phyloP scores from a whole-genome alignment of 2,329 filamentous ascomycete species.

The Trichoderma brevicompactum region DNA sequence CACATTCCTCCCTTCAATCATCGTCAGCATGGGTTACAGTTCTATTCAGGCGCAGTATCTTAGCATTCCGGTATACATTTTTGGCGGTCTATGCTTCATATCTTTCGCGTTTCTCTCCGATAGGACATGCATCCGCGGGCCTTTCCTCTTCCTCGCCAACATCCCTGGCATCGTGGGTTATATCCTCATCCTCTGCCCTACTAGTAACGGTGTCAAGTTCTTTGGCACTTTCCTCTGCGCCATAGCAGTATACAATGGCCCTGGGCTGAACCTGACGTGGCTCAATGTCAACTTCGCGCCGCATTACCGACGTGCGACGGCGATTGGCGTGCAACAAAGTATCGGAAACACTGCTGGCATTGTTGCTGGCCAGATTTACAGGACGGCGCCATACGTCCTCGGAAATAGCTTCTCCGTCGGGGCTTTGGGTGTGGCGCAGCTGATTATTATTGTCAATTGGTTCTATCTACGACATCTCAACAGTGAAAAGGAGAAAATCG shows the following conservation, averaged over 20 bases:
- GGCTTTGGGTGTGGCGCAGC: constrained; percentile 38
- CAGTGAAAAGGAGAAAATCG: constrained; percentile 44
- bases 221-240: constrained; percentile 55
- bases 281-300: constrained; percentile 51
- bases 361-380: constrained; percentile 47
- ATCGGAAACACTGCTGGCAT: constrained; percentile 53
- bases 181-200: constrained; percentile 52
- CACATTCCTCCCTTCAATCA: constrained; percentile 61
- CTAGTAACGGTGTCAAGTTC: constrained; percentile 54
- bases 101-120: constrained; percentile 53
- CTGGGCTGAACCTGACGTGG: constrained; percentile 54
- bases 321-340: constrained; percentile 51
- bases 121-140: constrained; percentile 41
- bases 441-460: constrained; percentile 46
- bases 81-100: constrained; percentile 53
- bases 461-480: constrained; percentile 51
- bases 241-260: constrained; percentile 52
- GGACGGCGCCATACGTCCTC: constrained; percentile 40
- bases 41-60: constrained; percentile 57
- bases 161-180: constrained; percentile 55
- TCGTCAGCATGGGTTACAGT: constrained; percentile 56
- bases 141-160: constrained; percentile 62
- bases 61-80: constrained; percentile 61
- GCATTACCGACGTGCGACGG: constrained; percentile 51
- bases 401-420: constrained; percentile 39